These are phyloP conservation scores for Pseudodiploospora longispora DNA, from an alignment of 2,329 filamentous ascomycete species.

Conservation along the genomic window DNA sequence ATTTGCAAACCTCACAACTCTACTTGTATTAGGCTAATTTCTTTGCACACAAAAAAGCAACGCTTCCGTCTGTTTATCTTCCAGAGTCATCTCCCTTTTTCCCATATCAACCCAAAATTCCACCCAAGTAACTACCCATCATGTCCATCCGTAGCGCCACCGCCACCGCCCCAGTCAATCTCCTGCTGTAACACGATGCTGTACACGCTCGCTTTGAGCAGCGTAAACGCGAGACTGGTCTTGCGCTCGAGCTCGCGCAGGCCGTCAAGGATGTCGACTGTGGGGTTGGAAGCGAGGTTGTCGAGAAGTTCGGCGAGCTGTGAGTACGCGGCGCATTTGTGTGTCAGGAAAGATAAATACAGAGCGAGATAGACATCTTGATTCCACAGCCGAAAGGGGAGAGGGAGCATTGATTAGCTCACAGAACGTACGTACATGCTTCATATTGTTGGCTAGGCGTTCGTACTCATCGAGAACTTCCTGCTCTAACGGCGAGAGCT, in stretches of 20 bases:
- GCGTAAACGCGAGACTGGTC: constrained; percentile 87
- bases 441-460: constrained; percentile 79
- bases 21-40: too few species aligned
- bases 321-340: too few species aligned
- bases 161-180: constrained; percentile 62
- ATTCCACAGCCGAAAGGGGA: neutral
- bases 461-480: constrained; percentile 94
- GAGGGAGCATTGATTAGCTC: neutral
- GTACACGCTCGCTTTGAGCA: constrained; percentile 97
- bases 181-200: constrained; percentile 98
- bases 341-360: neutral
- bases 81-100: neutral
- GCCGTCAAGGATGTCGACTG: constrained; percentile 77
- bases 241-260: constrained; percentile 86
- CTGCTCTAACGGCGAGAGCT: constrained; percentile 76
- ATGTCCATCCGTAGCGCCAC: constrained; percentile 20
- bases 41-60: too few species aligned
- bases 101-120: constrained; percentile 11
- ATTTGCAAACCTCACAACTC: too few species aligned
- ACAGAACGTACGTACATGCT: constrained; percentile 51
- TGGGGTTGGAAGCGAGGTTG: constrained; percentile 60
- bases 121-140: constrained; percentile 10
- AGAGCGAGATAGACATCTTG: neutral
- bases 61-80: neutral
- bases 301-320: constrained; percentile 55